Evolutionary conservation across 2,329 filamentous ascomycete genomes (phyloP), one percentile per base, ranked within the genome.

Genomic region (Penicillium sp.): DNA sequence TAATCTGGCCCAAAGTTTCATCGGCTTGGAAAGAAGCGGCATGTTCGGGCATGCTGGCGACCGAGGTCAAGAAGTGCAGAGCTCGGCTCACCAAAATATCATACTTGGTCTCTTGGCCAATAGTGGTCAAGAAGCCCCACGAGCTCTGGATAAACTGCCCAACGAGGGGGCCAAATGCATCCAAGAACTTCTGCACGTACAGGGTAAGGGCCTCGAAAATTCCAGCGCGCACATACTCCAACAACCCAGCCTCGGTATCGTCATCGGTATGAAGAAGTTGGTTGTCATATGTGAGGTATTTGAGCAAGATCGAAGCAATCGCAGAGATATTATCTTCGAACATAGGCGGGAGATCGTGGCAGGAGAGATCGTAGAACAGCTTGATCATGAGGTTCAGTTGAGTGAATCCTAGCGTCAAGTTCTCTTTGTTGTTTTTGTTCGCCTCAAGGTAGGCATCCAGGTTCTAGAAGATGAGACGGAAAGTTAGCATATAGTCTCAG

Each of bases 351-450:
- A 99, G 81, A 71, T 99, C 94, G 70, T 99, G 95, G 68, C 87
- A 96, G n/a, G 92, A 96, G 46, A 99, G 84, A 72, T 99, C 95
- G 75, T 94, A 94, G 69, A 97, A 85, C 44, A 99, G 85, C 77
- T 95, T 95, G 62, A 96, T 80, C 62, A 95, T 84, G 46, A 97
- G 80, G 69, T 92, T 92, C 57, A 99, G 80, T 3, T 91, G 90
- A 58, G 89, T 85, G 63, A 96, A 92, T 69, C 90, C 89, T 61
- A 84, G 83, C 66, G 86, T 85, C 40, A 99, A 80, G 14, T 80
- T 83, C 5, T 81, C 82, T 64, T 89, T 88, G 70, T 96, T 88
- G 71, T 83, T 79, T 66, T 86, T 82, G 69, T 91, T 90, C 62
- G 86, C 82, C 52, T 87, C 81, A 62, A 99, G 82, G 62, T 81